Evolutionary conservation across 352 stramenopile species (phyloP).

Genomic region (Pythium sukuiense): DNA sequence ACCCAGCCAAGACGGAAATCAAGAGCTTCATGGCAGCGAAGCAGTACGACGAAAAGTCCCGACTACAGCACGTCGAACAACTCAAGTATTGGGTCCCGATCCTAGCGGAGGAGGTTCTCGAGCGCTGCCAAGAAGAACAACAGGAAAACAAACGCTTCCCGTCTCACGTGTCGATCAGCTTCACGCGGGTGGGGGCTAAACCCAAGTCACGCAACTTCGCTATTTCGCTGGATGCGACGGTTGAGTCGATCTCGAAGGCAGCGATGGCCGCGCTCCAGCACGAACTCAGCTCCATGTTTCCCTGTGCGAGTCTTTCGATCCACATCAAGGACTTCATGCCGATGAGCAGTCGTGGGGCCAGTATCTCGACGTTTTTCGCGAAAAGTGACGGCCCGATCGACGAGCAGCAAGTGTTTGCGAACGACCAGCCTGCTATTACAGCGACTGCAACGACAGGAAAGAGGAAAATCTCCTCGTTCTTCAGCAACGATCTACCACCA

Average conservation of each 20-base stretch:
- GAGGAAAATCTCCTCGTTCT: conserved; percentile 67
- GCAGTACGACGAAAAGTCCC: conserved; percentile 75
- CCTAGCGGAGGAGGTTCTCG: conserved; percentile 69
- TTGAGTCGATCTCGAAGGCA: conserved; percentile 54
- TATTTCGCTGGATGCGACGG: conserved; percentile 55
- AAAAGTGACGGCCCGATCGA: conserved; percentile 27
- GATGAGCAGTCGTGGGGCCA: conserved; percentile 40
- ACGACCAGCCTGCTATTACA: conserved; percentile 4
- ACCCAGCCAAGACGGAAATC: conserved; percentile 64
- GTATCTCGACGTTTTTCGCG: conserved; percentile 74
- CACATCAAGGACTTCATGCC: conserved; percentile 72
- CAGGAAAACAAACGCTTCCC: conserved; percentile 79
- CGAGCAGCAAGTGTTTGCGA: conserved; percentile 4
- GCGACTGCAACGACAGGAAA: conserved; percentile 23
- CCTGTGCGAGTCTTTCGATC: conserved; percentile 54
- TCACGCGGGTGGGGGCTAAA: conserved; percentile 50
- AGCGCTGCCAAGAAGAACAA: conserved; percentile 79
- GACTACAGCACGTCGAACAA: conserved; percentile 48
- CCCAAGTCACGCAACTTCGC: conserved; percentile 47
- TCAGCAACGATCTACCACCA: conserved; percentile 16
- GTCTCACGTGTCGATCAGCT: conserved; percentile 56
- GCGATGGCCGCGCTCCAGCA: conserved; percentile 53
- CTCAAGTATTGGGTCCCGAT: conserved; percentile 78
- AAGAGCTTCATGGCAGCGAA: conserved; percentile 75
- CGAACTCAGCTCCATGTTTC: conserved; percentile 57